Conservation (phyloP, 345 rosid species). For the Lenwebbia sp. region DNA sequence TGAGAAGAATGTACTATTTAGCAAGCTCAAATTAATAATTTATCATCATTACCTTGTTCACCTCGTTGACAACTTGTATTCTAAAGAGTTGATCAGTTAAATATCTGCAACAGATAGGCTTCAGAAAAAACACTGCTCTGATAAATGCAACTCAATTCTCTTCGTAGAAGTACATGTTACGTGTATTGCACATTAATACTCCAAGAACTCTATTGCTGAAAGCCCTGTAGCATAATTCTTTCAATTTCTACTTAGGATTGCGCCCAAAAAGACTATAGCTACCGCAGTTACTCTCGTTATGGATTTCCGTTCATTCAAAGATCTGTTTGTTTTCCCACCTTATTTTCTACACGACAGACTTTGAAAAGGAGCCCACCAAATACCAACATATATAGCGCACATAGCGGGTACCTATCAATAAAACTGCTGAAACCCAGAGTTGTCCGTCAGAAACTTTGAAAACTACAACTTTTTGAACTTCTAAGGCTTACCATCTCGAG, state of each 20-base stretch:
- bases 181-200: background rate
- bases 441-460: background rate
- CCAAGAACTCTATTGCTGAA: background rate
- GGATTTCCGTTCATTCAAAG: background rate
- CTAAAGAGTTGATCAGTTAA: slow-evolving; percentile 76
- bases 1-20: background rate
- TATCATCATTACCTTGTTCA: slow-evolving; percentile 47
- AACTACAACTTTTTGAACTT: background rate
- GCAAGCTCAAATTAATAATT: background rate
- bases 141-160: background rate
- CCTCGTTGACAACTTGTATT: slow-evolving; percentile 63
- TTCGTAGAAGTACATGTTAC: background rate
- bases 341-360: background rate
- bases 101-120: slow-evolving; percentile 36
- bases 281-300: background rate
- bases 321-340: background rate
- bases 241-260: background rate
- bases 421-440: background rate
- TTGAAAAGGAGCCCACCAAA: background rate
- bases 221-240: background rate
- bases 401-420: background rate
- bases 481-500: background rate
- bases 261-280: background rate
- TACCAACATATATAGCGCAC: background rate
- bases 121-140: background rate